These are phyloP conservation scores for Neonectria faginata DNA, from an alignment of 2,329 filamentous ascomycete genomes.

Conservation along the genomic window DNA sequence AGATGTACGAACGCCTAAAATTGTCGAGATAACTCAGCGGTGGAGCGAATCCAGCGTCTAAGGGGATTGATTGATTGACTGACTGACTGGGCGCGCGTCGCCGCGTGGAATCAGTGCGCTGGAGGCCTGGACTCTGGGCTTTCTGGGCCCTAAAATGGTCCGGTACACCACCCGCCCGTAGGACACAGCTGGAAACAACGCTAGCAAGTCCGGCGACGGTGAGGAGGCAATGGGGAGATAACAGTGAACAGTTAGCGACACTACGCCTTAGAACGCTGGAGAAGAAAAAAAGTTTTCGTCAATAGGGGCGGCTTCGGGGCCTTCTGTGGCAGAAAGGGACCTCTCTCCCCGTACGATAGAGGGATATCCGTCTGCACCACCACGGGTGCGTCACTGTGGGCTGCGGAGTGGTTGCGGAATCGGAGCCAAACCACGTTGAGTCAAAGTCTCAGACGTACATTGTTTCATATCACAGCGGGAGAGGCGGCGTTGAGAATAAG, in stretches of 20 bases:
- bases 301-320: background rate
- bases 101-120: constrained; percentile 5
- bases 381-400: constrained; percentile 1
- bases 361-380: background rate
- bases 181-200: background rate
- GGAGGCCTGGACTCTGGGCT: background rate
- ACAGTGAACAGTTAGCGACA: background rate
- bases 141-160: background rate
- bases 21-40: background rate
- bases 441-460: constrained; percentile 7
- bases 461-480: constrained; percentile 9
- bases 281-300: background rate
- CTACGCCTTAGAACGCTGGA: background rate
- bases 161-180: background rate
- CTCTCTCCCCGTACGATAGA: background rate
- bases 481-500: background rate
- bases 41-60: background rate
- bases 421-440: background rate
- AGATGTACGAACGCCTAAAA: background rate
- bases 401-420: background rate
- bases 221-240: background rate
- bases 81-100: background rate
- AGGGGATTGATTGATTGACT: too few species aligned
- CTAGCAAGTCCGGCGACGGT: constrained; percentile 6
- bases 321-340: background rate